phyloP scores from a whole-genome alignment of 805 yeast species.

The Wickerhamiella domercqiae region DNA sequence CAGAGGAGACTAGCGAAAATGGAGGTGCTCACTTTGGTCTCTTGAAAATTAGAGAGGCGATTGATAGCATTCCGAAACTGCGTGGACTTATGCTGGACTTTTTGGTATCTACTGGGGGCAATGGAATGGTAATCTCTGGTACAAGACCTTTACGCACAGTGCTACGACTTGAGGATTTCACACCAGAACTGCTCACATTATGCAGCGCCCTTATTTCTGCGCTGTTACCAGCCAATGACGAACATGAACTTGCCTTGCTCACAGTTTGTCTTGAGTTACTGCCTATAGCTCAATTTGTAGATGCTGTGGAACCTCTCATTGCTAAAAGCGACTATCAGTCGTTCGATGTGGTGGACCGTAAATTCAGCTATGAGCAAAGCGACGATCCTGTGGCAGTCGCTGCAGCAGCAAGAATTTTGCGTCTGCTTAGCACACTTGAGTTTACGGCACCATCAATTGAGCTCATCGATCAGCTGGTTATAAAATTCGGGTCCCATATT shows the following conservation, averaged over 20 bases:
- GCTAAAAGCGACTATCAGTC: constrained; percentile 28
- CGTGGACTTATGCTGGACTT: constrained; percentile 37
- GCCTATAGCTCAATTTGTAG: constrained; percentile 60
- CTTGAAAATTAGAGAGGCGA: constrained; percentile 21
- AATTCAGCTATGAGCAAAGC: constrained; percentile 52
- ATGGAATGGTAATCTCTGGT: constrained; percentile 26
- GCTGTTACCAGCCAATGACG: too few relatives aligned
- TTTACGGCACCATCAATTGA: constrained; percentile 10
- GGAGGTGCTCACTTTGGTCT: constrained; percentile 41
- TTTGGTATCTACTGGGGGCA: constrained; percentile 34
- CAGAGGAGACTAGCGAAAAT: constrained; percentile 22
- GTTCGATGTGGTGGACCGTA: constrained; percentile 46
- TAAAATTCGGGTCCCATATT: constrained; percentile 41
- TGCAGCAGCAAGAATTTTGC: constrained; percentile 37
- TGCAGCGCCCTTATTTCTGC: too few relatives aligned
- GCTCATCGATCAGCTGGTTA: constrained; percentile 36
- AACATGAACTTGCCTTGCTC: constrained; percentile 33
- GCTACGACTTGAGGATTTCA: background rate
- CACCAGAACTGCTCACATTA: too few relatives aligned
- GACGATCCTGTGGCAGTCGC: constrained; percentile 34
- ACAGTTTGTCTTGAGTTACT: constrained; percentile 50
- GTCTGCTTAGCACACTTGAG: constrained; percentile 27
- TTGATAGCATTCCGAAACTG: constrained; percentile 3
- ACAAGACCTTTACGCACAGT: constrained; percentile 35
- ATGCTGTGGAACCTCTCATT: constrained; percentile 36